phyloP scores from a whole-genome alignment of 768 basidiomycete genomes.

The Agrocybe pediades region DNA sequence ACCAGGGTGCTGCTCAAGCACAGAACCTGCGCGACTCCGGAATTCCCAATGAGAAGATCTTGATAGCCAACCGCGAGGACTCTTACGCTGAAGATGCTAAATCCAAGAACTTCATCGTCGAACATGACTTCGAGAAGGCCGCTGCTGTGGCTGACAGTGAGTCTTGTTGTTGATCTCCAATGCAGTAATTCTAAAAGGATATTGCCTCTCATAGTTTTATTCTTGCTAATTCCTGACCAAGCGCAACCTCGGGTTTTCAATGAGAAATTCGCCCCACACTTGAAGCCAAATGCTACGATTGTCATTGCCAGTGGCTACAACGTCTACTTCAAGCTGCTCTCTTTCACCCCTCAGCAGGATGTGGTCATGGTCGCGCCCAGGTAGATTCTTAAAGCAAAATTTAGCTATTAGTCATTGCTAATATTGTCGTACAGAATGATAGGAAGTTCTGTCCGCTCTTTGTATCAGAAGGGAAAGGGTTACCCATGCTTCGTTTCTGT shows the following conservation, averaged over 20 bases:
- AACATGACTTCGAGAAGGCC: constrained; percentile 57
- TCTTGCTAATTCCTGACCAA: constrained; percentile 66
- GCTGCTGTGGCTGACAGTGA: constrained; percentile 56
- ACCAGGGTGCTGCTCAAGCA: constrained; percentile 68
- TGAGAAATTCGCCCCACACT: constrained; percentile 45
- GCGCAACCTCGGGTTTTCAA: constrained; percentile 67
- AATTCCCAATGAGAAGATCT: constrained; percentile 59
- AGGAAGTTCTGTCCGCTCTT: constrained; percentile 62
- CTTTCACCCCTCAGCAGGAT: constrained; percentile 54
- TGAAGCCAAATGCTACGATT: constrained; percentile 50
- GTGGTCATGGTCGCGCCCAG: constrained; percentile 71
- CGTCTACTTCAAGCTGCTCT: constrained; percentile 59
- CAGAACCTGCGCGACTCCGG: constrained; percentile 68
- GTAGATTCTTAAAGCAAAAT: constrained; percentile 25
- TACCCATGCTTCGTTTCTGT: constrained; percentile 69
- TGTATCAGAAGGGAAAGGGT: constrained; percentile 60
- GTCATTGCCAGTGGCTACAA: constrained; percentile 70
- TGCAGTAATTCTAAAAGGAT: background rate
- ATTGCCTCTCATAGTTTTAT: constrained; percentile 42
- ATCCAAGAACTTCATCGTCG: constrained; percentile 57
- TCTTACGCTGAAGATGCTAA: constrained; percentile 59
- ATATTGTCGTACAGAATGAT: constrained; percentile 50
- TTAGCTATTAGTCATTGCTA: background rate
- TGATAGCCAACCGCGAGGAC: constrained; percentile 60
- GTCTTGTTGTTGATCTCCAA: constrained; percentile 5